phyloP scores from a whole-genome alignment of 768 basidiomycete species.

The Inosperma sp. region DNA sequence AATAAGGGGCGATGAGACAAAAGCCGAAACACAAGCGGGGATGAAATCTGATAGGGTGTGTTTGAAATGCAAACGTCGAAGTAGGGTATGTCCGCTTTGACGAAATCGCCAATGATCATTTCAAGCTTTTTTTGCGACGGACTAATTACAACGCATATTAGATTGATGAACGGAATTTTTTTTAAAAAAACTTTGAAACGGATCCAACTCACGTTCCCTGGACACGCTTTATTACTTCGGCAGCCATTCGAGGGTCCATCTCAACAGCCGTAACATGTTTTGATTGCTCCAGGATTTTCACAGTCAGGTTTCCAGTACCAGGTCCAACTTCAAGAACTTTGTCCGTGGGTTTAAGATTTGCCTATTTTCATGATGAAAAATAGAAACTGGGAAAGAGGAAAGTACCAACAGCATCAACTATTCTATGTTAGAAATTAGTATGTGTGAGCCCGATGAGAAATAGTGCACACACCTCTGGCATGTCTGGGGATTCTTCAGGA shows the following conservation, averaged over 20 bases:
- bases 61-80: constrained; percentile 99
- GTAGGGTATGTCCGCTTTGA: constrained; percentile 96
- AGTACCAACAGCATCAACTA: constrained; percentile 38
- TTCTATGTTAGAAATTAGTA: constrained; percentile 28
- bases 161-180: no score
- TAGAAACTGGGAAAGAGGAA: neutral
- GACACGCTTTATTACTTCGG: constrained; percentile 93
- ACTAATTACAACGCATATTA: no score
- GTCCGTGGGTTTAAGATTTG: constrained; percentile 89
- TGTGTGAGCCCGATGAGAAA: neutral
- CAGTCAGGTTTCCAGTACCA: constrained; percentile 94
- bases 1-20: constrained; percentile 94
- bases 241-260: constrained; percentile 99
- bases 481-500: constrained; percentile 88
- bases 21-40: constrained; percentile 93
- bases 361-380: constrained; percentile 40
- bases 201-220: constrained; percentile 84
- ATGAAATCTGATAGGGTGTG: constrained; percentile 98
- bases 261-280: constrained; percentile 93
- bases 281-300: constrained; percentile 88
- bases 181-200: constrained; percentile 6
- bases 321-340: constrained; percentile 97
- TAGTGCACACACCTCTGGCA: constrained; percentile 77
- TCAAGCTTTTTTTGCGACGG: constrained; percentile 95
- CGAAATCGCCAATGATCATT: constrained; percentile 95